A percentile compares a stretch with the other conserved stretches of the same genome.
These are phyloP conservation scores for Pouteria campechiana DNA, from an alignment of 179 eudicot genomes.

Conservation along the genomic window DNA sequence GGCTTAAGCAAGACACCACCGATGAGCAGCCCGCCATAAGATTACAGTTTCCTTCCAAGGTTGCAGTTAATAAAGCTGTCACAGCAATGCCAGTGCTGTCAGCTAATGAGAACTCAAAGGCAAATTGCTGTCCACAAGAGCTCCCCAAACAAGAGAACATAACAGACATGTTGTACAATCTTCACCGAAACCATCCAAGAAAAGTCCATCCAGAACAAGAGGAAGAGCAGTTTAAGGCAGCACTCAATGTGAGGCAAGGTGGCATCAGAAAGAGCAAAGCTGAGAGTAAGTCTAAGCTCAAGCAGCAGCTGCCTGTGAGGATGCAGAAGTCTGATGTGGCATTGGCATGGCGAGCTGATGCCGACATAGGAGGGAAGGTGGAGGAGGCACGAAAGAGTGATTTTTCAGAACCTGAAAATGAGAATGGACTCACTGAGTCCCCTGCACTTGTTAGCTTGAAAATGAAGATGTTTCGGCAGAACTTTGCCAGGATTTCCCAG, in stretches of 20 bases:
- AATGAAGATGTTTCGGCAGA: slow-evolving; percentile 32
- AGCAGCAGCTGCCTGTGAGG: slow-evolving; percentile 31
- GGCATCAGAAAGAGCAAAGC: slow-evolving; percentile 42
- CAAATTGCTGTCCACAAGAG: slow-evolving; percentile 12
- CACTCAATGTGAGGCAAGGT: slow-evolving; percentile 41
- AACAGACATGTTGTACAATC: slow-evolving; percentile 18
- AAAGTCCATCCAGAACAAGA: slow-evolving; percentile 30
- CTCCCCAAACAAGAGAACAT: slow-evolving; percentile 19
- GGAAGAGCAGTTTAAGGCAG: slow-evolving; percentile 50
- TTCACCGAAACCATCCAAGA: slow-evolving; percentile 21
- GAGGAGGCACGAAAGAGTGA: slow-evolving; percentile 52
- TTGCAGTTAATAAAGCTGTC: slow-evolving; percentile 39
- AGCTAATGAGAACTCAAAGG: slow-evolving; percentile 14
- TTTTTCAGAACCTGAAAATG: slow-evolving; percentile 64
- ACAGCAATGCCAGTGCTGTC: slow-evolving; percentile 20
- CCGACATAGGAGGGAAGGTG: slow-evolving; percentile 17
- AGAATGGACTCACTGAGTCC: slow-evolving; percentile 18
- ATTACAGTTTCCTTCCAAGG: slow-evolving; percentile 39
- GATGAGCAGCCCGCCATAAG: slow-evolving; percentile 37
- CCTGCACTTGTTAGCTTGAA: slow-evolving; percentile 16
- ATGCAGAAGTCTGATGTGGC: slow-evolving; percentile 29
- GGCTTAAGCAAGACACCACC: slow-evolving; percentile 46
- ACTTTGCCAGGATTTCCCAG: slow-evolving; percentile 49
- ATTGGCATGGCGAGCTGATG: slow-evolving; percentile 21
- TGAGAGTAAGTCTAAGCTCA: slow-evolving; percentile 47